Percentiles rank a stretch among this genome's conserved stretches.
Evolutionary conservation across 83 land plant genomes (phyloP).

Genomic region (Thuja plicata): DNA sequence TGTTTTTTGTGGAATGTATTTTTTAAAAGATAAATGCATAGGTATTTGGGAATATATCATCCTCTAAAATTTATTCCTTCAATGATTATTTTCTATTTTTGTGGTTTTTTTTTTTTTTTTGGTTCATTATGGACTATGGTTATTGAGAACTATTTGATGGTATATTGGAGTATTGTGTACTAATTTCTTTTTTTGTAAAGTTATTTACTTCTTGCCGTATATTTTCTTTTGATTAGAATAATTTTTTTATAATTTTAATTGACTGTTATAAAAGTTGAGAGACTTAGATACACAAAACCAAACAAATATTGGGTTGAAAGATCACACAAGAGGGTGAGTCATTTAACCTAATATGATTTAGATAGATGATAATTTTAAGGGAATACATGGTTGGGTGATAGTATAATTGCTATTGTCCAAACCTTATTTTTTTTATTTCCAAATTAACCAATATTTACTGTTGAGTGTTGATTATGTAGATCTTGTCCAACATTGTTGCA

Average conservation of each 20-base stretch:
- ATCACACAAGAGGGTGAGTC: conserved; percentile 9
- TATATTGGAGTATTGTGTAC: background rate
- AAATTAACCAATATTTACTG: no score
- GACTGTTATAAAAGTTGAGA: conserved; percentile 8
- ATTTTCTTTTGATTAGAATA: background rate
- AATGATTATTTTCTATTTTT: background rate
- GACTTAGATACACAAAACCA: conserved; percentile 11
- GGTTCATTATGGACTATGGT: background rate
- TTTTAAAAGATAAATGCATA: background rate
- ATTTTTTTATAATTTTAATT: background rate
- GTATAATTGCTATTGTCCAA: background rate
- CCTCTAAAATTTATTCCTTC: background rate
- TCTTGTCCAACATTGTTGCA: no score
- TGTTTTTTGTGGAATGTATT: background rate
- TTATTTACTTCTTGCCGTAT: no score
- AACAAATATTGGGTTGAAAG: conserved; percentile 5
- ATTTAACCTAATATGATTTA: background rate
- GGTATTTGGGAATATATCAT: background rate
- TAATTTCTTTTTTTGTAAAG: background rate
- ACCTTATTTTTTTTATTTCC: background rate
- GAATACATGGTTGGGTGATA: background rate
- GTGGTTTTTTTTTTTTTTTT: no score
- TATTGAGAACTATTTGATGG: background rate
- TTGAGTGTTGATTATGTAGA: no score
- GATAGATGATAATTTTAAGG: background rate